Evolutionary conservation across 768 basidiomycete species (phyloP), one percentile per base, ranked within the genome.

Genomic region (Cystofilobasidium bisporidii): DNA sequence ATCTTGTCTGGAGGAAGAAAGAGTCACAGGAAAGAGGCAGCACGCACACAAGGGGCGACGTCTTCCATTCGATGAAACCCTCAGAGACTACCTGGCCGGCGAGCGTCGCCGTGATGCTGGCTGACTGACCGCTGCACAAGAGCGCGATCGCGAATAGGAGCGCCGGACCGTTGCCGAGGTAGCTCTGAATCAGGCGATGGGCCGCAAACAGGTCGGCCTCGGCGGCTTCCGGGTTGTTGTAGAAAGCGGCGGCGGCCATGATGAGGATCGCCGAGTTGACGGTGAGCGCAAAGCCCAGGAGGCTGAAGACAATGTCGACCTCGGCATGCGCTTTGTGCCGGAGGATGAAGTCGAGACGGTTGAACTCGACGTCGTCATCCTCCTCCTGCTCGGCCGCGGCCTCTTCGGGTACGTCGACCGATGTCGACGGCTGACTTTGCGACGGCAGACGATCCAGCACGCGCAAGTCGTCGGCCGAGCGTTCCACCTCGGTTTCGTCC

Each of bases 51-150:
- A 76, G 74, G 1, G 78, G 77, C 71, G 88, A 87, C 41, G 90
- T 83, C 56, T 84, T 82, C 91, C 91, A 94, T 62, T 83, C 84
- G 63, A 94, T 81, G 57, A 69, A 69, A 24, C 92, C 91, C 77
- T 96, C 91, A 0, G 85, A 86, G 45, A 97, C 86, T 26, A 89
- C 86, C 77, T 96, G 92, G 0, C 91, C 91, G 0, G 89, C 87
- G 17, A 94, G 82, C 0, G 91, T 96, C 14, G 89, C 91, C 4
- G 94, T 87, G 60, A 96, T 82, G 11, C 87, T 88, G 0, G 93
- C 88, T 71, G 88, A 88, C 81, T 96, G 91, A 2, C 93, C 92
- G 2, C 90, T 81, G 40, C 86, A 84, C 17, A 97, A 82, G 18
- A 97, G 79, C 2, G 89, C 89, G 48, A 97, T 74, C 1, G 93